A percentile compares a stretch with the other conserved stretches of the same genome.
Evolutionary conservation across 306 rosid species (phyloP).

Genomic region (Delonix regia): DNA sequence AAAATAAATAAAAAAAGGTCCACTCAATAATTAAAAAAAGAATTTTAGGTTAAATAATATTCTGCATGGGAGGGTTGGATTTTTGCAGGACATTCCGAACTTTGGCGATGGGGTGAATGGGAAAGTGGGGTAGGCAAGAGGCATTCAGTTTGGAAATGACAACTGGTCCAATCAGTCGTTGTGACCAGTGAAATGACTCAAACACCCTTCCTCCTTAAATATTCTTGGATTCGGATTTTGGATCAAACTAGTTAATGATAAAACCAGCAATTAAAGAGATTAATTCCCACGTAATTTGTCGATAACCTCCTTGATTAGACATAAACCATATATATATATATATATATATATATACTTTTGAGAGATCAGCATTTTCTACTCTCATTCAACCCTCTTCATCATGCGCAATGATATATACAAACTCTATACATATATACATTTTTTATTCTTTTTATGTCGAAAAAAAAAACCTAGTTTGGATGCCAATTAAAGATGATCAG

Average conservation of each 20-base stretch:
- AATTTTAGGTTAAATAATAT: background rate
- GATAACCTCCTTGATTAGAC: background rate
- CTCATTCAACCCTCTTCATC: too few species aligned
- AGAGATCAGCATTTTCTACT: too few species aligned
- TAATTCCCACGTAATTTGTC: background rate
- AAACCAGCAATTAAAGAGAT: too few species aligned
- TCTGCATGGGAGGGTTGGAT: slow-evolving; percentile 12
- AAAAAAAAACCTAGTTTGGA: too few species aligned
- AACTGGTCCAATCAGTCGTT: slow-evolving; percentile 14
- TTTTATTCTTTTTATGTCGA: too few species aligned
- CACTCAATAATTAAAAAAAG: background rate
- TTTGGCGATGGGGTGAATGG: slow-evolving; percentile 4
- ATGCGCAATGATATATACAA: too few species aligned
- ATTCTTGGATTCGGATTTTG: background rate
- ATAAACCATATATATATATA: too few species aligned
- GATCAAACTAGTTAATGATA: background rate
- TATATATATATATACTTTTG: too few species aligned
- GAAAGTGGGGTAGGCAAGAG: slow-evolving; percentile 33
- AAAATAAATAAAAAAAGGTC: too few species aligned
- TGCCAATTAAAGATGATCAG: too few species aligned
- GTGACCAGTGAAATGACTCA: background rate
- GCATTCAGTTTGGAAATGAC: slow-evolving; percentile 24
- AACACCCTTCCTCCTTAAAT: background rate
- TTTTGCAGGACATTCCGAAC: slow-evolving; percentile 40
- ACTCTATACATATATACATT: too few species aligned